Evolutionary conservation across 352 stramenopile species (phyloP), one percentile per base, ranked within the genome.

Genomic region (Blastocystis sp.): DNA sequence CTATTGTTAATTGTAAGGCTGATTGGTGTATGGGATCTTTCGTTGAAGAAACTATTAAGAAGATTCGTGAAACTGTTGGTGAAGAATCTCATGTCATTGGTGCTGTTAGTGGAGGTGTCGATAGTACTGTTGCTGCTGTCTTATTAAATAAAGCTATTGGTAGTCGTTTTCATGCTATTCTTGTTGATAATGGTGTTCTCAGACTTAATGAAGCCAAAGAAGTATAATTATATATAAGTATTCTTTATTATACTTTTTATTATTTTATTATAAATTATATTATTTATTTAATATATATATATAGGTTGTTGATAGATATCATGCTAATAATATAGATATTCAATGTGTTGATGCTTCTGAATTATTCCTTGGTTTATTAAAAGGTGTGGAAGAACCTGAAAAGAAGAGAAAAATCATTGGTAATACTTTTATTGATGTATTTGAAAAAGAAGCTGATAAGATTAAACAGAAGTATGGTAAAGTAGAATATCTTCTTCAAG

Each of bases 101-200:
- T 40, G 88, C 89, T 28, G 89, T 99, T 16, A 93, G 78, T 66
- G 91, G 91, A 23, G 91, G 91, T 13, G 91, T 99, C 13, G 91
- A 99, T 77, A 95, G 84, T 19, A 95, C 88, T 9, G 90, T 99
- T 2, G 88, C 88, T 11, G 90, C 90, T 35, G 86, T 94, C 49
- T 73, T 99, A 24, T 80, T 99, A 64, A 88, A 94, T 58, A 76
- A 80, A 43, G 91, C 89, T 37, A 91, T 97, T 32, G 86, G 86
- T 31, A 78, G 95, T 73, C 77, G 87, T 34, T 96, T 98, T 72
- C 90, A 97, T 76, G 90, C 89, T n/a, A 82, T 98, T 31, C 73
- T 97, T 39, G 93, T 98, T n/a, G 91, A 98, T 77, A 97, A 96
- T 70, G 91, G 90, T 0, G 86, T 93, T 35, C 71, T 99, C 44